Conservation (phyloP, 1,139 yeast species). For the Barnettozyma hawaiiensis region DNA sequence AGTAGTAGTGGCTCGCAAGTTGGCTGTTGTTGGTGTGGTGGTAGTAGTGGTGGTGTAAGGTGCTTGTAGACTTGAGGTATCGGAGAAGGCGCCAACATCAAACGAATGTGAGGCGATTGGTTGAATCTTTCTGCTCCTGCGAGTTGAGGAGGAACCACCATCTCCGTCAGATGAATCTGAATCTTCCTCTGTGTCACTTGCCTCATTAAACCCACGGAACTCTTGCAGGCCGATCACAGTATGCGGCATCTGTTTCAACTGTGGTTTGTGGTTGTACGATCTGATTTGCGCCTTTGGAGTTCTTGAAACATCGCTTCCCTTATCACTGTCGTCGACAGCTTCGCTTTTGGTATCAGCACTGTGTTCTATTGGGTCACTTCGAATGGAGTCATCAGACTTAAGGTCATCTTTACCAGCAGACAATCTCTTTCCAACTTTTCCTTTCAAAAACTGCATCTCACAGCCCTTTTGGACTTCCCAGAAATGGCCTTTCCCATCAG, state of each 20-base stretch:
- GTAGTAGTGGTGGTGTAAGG: conserved; percentile 36
- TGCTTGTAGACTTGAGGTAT: conserved; percentile 35
- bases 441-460: conserved; percentile 76
- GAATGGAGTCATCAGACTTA: conserved; percentile 1
- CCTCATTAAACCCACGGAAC: conserved; percentile 9
- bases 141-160: conserved; percentile 14
- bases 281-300: conserved; percentile 23
- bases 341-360: conserved; percentile 6
- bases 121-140: conserved; percentile 17
- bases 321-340: conserved; percentile 18
- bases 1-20: conserved; percentile 35
- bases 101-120: conserved; percentile 16
- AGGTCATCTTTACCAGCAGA: conserved; percentile 14
- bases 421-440: conserved; percentile 42
- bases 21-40: too few relatives aligned
- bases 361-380: neutral
- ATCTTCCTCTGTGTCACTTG: conserved; percentile 10
- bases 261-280: conserved; percentile 19
- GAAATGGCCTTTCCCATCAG: conserved; percentile 94
- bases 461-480: conserved; percentile 87
- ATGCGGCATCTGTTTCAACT: conserved; percentile 30
- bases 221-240: conserved; percentile 33
- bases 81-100: conserved; percentile 20
- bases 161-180: conserved; percentile 10
- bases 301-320: conserved; percentile 12